These are phyloP conservation scores for Fusarium nisikadoi DNA, from an alignment of 2,329 filamentous ascomycete species.

Conservation along the genomic window DNA sequence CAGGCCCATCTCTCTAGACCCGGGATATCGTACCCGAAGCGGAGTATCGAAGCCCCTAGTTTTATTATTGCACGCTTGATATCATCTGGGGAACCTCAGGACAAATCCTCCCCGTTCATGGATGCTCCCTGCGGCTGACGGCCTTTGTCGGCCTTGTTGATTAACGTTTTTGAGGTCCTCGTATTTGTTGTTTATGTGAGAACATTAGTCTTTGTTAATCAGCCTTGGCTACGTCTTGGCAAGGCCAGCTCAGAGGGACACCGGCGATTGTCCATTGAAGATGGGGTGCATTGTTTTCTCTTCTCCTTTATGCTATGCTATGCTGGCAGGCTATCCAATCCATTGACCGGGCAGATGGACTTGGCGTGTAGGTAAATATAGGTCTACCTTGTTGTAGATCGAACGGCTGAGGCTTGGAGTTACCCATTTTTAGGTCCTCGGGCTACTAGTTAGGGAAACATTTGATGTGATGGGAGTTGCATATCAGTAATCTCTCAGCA, in stretches of 20 bases:
- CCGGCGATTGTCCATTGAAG: neutral
- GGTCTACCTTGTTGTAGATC: neutral
- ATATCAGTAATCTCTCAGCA: constrained; percentile 1
- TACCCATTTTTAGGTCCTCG: neutral
- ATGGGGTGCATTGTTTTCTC: neutral
- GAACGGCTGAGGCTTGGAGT: constrained; percentile 7
- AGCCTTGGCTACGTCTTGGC: constrained; percentile 20
- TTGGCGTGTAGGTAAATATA: neutral
- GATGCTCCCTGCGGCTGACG: neutral
- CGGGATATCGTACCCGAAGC: constrained; percentile 13
- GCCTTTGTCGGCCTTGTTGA: neutral
- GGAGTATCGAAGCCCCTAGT: constrained; percentile 13
- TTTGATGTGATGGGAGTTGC: constrained; percentile 5
- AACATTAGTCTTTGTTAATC: constrained; percentile 1
- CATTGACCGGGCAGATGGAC: neutral
- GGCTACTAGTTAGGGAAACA: neutral
- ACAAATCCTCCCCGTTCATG: constrained; percentile 1
- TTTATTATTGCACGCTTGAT: constrained; percentile 25
- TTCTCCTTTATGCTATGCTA: neutral
- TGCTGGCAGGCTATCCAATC: neutral
- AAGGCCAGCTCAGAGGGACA: neutral
- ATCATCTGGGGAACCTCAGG: constrained; percentile 17
- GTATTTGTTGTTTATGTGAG: constrained; percentile 12
- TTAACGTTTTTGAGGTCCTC: constrained; percentile 4
- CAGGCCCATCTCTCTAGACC: neutral